Conservation (phyloP, 176 grass and related monocot species). For the Phoenix dactylifera region DNA sequence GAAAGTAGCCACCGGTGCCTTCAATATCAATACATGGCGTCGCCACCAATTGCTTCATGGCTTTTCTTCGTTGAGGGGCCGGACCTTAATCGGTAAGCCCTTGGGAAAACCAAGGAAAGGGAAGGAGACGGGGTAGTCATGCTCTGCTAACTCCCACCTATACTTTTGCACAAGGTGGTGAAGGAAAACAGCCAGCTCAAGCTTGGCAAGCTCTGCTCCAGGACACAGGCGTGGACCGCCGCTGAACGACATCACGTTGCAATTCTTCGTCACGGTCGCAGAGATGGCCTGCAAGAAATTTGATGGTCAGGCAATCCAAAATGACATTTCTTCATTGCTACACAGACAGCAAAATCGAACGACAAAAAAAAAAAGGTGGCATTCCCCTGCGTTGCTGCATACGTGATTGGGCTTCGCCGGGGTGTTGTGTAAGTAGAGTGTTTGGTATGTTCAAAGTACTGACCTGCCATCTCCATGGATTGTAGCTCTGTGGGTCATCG, state of each 20-base stretch:
- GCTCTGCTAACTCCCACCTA: slow-evolving; percentile 31
- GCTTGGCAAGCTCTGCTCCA: slow-evolving; percentile 28
- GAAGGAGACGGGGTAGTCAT: slow-evolving; percentile 10
- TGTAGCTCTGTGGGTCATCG: slow-evolving; percentile 22
- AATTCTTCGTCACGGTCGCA: neutral
- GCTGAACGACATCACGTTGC: slow-evolving; percentile 25
- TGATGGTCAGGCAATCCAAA: too few relatives aligned
- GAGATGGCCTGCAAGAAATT: neutral
- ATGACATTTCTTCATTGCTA: too few relatives aligned
- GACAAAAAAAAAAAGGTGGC: too few relatives aligned
- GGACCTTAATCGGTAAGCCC: slow-evolving; percentile 23
- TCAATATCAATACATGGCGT: too few relatives aligned
- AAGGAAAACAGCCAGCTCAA: slow-evolving; percentile 34
- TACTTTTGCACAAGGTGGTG: slow-evolving; percentile 30
- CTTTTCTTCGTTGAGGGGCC: too few relatives aligned
- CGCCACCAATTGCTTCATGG: too few relatives aligned
- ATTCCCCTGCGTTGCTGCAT: too few relatives aligned
- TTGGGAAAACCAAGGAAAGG: slow-evolving; percentile 25
- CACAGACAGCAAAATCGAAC: too few relatives aligned
- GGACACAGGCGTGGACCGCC: slow-evolving; percentile 27
- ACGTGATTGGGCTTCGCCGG: too few relatives aligned
- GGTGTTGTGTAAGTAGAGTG: too few relatives aligned
- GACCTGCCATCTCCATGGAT: slow-evolving; percentile 46
- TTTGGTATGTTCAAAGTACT: neutral
- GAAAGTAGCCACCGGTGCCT: too few relatives aligned